These are phyloP conservation scores for Talaromyces adpressus DNA, from an alignment of 495 filamentous ascomycete genomes.

Conservation along the genomic window DNA sequence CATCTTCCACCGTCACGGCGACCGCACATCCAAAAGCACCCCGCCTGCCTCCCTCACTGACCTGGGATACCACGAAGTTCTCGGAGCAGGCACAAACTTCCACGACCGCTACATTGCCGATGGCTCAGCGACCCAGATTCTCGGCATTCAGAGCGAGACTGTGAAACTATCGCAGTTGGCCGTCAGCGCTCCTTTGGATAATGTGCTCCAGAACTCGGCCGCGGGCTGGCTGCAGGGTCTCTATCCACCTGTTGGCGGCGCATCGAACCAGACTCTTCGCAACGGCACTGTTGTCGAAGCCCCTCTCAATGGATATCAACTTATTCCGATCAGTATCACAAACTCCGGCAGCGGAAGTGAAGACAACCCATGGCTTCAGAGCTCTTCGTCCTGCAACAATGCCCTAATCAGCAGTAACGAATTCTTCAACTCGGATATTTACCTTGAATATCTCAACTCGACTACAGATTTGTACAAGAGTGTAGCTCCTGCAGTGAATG, in stretches of 20 bases:
- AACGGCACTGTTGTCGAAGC: constrained; percentile 47
- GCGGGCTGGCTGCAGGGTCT: constrained; percentile 55
- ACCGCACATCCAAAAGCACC: constrained; percentile 50
- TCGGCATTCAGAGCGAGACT: constrained; percentile 47
- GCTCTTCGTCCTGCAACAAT: constrained; percentile 50
- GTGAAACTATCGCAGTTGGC: constrained; percentile 54
- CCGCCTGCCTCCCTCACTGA: constrained; percentile 49
- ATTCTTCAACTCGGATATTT: constrained; percentile 59
- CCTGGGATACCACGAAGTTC: constrained; percentile 56
- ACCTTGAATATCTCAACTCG: constrained; percentile 40
- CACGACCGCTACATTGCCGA: constrained; percentile 52
- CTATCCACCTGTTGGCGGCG: constrained; percentile 49
- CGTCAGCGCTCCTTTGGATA: constrained; percentile 49
- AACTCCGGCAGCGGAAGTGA: constrained; percentile 42
- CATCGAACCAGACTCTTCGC: constrained; percentile 31
- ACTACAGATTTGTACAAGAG: constrained; percentile 60
- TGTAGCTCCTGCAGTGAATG: constrained; percentile 54
- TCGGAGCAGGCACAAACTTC: constrained; percentile 53
- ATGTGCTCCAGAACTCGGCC: constrained; percentile 54
- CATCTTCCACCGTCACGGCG: constrained; percentile 60
- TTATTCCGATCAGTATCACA: constrained; percentile 45
- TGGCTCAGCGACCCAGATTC: constrained; percentile 42
- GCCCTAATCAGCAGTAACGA: constrained; percentile 61
- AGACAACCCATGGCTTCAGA: constrained; percentile 52
- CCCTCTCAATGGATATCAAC: constrained; percentile 54